Base-by-base conservation (phyloP, 2,329 filamentous ascomycete genomes). In the Aciculosporium take region DNA sequence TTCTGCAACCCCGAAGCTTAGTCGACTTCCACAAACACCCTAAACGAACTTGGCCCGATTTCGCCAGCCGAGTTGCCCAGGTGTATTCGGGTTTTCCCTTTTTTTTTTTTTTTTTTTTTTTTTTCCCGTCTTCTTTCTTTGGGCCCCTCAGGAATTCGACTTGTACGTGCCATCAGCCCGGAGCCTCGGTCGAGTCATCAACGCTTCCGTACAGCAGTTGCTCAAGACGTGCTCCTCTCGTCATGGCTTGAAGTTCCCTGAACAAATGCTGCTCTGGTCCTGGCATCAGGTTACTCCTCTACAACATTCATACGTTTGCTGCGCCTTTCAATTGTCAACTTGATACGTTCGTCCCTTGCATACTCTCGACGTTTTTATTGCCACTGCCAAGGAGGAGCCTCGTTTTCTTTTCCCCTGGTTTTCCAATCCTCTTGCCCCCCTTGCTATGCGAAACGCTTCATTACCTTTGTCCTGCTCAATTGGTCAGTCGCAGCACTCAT, bases 391-490 rank as follows among this genome's bases (percentile, higher is more conserved):
- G 37, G 31, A 36, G n/a, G n/a, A 31, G n/a, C 31, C 33, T 37
- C 20, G 4, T 17, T 9, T 38, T 12, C 12, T 15, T 21, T 17
- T 17, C 27, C 13, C 20, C n/a, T 10, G 7, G n/a, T 21, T 18
- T 15, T 15, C 25, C 17, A 18, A n/a, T n/a, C n/a, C n/a, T n/a
- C n/a, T n/a, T n/a, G n/a, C n/a, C 27, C 48, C 44, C 48, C 46
- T 47, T 57, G 54, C 51, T 48, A 51, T 52, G 48, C 49, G 39
- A 49, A n/a, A 43, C 44, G 46, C 46, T 49, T 43, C 46, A 43
- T 43, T 44, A 49, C 45, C 45, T 51, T 43, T 37, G 40, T 44
- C 39, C 40, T 49, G 33, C 43, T 43, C 58, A 59, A 62, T 61
- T 62, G 57, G 56, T 48, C 48, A 48, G 20, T 23, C 29, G 13